A percentile compares a stretch with the other conserved stretches of the same genome.
Evolutionary conservation across 2,329 filamentous ascomycete genomes (phyloP).

Genomic region (Coniochaeta hoffmannii): DNA sequence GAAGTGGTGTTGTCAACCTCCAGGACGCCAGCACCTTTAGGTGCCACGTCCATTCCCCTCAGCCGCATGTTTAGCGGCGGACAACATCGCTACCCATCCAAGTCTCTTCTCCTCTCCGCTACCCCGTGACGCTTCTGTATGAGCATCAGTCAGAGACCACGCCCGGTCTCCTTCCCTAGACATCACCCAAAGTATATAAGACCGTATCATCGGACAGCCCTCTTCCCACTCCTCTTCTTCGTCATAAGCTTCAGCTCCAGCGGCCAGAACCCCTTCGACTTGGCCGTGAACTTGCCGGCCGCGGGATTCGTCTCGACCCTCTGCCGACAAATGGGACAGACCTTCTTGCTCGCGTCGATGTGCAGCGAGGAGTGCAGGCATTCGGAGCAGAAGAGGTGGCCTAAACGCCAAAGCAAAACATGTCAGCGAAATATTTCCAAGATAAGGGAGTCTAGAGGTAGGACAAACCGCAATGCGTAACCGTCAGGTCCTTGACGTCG

Average conservation of each 20-base stretch:
- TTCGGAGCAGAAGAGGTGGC: conserved; percentile 57
- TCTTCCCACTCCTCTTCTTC: conserved; percentile 43
- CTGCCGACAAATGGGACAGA: conserved; percentile 57
- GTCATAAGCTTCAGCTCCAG: conserved; percentile 59
- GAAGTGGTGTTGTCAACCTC: too few species aligned
- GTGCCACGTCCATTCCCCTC: too few species aligned
- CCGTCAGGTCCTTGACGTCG: conserved; percentile 46
- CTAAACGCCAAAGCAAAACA: conserved; percentile 24
- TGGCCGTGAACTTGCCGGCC: conserved; percentile 14
- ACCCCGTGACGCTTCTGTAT: too few species aligned
- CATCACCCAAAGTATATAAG: not conserved
- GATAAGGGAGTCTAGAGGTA: not conserved
- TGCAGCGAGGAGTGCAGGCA: conserved; percentile 55
- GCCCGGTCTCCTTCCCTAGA: too few species aligned
- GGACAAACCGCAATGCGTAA: conserved; percentile 55
- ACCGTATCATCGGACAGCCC: conserved; percentile 16
- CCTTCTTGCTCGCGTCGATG: conserved; percentile 46
- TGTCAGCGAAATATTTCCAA: not conserved
- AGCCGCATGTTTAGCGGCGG: too few species aligned
- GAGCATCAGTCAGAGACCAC: too few species aligned
- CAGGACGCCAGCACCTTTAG: too few species aligned
- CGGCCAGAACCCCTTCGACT: conserved; percentile 44
- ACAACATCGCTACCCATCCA: too few species aligned
- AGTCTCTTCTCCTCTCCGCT: too few species aligned
- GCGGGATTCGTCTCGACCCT: conserved; percentile 42